Base-by-base conservation (phyloP, 352 stramenopile species). In the Phytophthora ramorum region DNA sequence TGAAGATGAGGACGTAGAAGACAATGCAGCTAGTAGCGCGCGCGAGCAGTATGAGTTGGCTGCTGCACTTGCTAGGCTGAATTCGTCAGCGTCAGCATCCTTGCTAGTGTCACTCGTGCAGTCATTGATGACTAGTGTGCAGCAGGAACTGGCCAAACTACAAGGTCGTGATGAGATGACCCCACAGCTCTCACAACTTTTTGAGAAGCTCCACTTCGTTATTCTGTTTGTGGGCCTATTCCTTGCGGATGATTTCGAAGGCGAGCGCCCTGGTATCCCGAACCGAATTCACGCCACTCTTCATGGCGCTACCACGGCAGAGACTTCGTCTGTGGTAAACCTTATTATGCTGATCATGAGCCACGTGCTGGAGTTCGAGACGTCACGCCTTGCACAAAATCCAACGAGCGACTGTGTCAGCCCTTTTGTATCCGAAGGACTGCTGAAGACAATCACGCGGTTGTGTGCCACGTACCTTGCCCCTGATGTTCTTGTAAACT, bases 1-100 rank as follows among this genome's bases (percentile, higher is more conserved):
- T 59, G 85, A 96, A 68, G 79, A 93, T 40, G 86, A 96, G 72
- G 86, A 96, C 34, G 85, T 95, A 37, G 86, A 96, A 62, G 85
- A 93, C 71, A 87, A 91, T 35, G 87, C 84, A 7, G 72, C 79
- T 26, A 91, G 79, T 20, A 78, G 75, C 38, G 53, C 79, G 24
- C 75, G 68, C 1, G 88, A 95, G 34, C 86, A 96, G 48, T 81
- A 90, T 50, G 87, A 91, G 52, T 53, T 92, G 10, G 88, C 87
- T 3, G 83, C 88, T 2, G 79, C 85, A 17, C 71, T 96, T 2
- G 85, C 85, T 3, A 75, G 85, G 7, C 69, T 95, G 46, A 94
- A 94, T 45, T 66, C 76, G 7, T 63, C 70, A 17, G 81, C 81
- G 7, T 86, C 83, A 2, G 54, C 83, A 20, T 65, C 64, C 5